These are phyloP conservation scores for Yamadazyma epiphylla DNA, from an alignment of 1,139 yeast species.

Conservation along the genomic window DNA sequence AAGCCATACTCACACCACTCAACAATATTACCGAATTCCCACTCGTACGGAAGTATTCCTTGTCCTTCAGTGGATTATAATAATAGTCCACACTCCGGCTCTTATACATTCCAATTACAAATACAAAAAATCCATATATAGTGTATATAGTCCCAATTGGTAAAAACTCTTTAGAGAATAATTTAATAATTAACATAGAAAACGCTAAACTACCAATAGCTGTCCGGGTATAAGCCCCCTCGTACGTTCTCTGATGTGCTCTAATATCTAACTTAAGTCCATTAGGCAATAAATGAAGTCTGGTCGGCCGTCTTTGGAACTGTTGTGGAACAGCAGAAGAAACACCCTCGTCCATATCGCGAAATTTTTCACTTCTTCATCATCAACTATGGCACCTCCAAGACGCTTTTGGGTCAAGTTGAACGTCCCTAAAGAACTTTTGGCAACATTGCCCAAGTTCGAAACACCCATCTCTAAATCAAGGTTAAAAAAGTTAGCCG, in stretches of 20 bases:
- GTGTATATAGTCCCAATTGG: constrained; percentile 54
- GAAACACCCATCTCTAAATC: constrained; percentile 28
- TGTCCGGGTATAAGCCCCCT: constrained; percentile 57
- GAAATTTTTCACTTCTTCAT: constrained; percentile 2
- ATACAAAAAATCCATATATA: constrained; percentile 46
- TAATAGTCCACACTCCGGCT: constrained; percentile 44
- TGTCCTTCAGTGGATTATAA: constrained; percentile 38
- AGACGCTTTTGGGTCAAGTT: constrained; percentile 33
- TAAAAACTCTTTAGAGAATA: constrained; percentile 50
- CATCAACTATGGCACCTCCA: constrained; percentile 26
- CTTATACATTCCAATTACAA: constrained; percentile 45
- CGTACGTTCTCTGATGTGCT: constrained; percentile 61
- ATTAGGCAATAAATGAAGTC: constrained; percentile 31
- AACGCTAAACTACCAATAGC: constrained; percentile 47
- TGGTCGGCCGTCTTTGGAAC: constrained; percentile 28
- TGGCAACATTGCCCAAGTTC: constrained; percentile 34
- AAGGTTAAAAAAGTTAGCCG: constrained; percentile 26
- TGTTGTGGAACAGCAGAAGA: not conserved
- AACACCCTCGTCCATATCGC: constrained; percentile 1
- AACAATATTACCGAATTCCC: constrained; percentile 48
- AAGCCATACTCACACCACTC: constrained; percentile 38
- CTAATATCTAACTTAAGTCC: constrained; percentile 47
- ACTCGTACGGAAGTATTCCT: constrained; percentile 44
- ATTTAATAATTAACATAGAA: constrained; percentile 45
- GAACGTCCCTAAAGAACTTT: constrained; percentile 24